Percentiles rank a stretch among this genome's conserved stretches.
Conservation (phyloP, 1,139 yeast species). For the Candida smagusa region DNA sequence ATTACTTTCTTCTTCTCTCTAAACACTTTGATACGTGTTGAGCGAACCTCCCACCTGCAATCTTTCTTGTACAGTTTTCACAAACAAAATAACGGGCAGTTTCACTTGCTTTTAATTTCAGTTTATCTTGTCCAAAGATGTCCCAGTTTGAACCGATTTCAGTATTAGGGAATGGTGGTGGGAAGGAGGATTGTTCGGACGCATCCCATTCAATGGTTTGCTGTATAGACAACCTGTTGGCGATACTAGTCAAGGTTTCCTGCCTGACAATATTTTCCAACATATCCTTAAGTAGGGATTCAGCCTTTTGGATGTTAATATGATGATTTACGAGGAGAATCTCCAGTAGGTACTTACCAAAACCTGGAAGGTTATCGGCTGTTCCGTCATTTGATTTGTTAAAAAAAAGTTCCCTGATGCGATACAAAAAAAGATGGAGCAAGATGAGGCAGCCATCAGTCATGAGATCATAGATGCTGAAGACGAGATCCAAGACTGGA, state of each 20-base stretch:
- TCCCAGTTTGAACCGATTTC: slow-evolving; percentile 23
- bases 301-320: slow-evolving; percentile 16
- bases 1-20: slow-evolving; percentile 31
- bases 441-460: slow-evolving; percentile 11
- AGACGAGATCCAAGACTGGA: slow-evolving; percentile 75
- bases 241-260: slow-evolving; percentile 28
- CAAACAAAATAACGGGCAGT: slow-evolving; percentile 65
- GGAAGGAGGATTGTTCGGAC: slow-evolving; percentile 4
- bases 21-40: slow-evolving; percentile 88
- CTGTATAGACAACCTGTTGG: slow-evolving; percentile 23
- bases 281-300: slow-evolving; percentile 30
- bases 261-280: slow-evolving; percentile 33
- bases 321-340: background rate
- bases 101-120: slow-evolving; percentile 37
- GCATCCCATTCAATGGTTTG: slow-evolving; percentile 16
- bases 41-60: slow-evolving; percentile 90
- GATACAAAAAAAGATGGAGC: slow-evolving; percentile 6
- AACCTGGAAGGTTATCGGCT: slow-evolving; percentile 15
- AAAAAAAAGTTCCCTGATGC: background rate
- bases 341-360: slow-evolving; percentile 11
- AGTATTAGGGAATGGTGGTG: slow-evolving; percentile 8
- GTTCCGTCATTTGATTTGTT: slow-evolving; percentile 12
- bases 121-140: slow-evolving; percentile 42
- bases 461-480: slow-evolving; percentile 23
- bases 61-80: slow-evolving; percentile 75